These are phyloP conservation scores for Mycena citricolor DNA, from an alignment of 1,284 basidiomycete species.

Conservation along the genomic window DNA sequence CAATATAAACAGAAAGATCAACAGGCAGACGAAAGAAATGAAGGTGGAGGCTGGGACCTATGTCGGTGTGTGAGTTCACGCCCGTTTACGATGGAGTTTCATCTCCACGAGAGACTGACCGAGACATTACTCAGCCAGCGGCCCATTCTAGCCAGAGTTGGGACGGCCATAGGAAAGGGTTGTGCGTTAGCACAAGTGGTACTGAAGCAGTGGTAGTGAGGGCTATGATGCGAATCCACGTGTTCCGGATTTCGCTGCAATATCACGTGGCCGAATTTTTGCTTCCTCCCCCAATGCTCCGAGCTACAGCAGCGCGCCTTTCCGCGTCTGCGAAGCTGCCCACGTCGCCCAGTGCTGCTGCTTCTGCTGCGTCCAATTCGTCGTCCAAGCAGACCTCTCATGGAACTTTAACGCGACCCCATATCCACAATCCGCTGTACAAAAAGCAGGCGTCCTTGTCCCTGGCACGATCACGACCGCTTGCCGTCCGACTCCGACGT, in stretches of 20 bases:
- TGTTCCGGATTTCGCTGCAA: no score
- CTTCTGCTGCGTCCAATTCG: conserved; percentile 20
- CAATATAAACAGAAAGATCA: conserved; percentile 74
- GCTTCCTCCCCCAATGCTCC: conserved; percentile 12
- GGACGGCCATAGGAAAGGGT: conserved; percentile 30
- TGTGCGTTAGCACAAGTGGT: background rate
- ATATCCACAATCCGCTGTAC: conserved; percentile 26
- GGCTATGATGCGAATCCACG: background rate
- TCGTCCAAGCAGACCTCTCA: conserved; percentile 37
- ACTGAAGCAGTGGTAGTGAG: conserved; percentile 5
- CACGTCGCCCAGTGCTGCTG: background rate
- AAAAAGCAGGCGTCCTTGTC: conserved; percentile 50
- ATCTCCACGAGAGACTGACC: no score
- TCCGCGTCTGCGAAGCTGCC: conserved; percentile 13
- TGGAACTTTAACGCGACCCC: conserved; percentile 16
- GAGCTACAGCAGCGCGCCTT: conserved; percentile 16
- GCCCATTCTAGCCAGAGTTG: conserved; percentile 30
- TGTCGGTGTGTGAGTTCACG: no score
- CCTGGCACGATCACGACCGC: conserved; percentile 65
- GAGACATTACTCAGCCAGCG: conserved; percentile 27
- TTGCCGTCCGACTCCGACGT: conserved; percentile 70
- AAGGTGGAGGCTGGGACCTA: conserved; percentile 56
- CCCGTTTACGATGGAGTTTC: no score
- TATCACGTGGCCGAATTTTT: conserved; percentile 1
- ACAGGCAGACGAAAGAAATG: conserved; percentile 64